phyloP scores from a whole-genome alignment of 331 rosid species.

The Cydonia oblonga region DNA sequence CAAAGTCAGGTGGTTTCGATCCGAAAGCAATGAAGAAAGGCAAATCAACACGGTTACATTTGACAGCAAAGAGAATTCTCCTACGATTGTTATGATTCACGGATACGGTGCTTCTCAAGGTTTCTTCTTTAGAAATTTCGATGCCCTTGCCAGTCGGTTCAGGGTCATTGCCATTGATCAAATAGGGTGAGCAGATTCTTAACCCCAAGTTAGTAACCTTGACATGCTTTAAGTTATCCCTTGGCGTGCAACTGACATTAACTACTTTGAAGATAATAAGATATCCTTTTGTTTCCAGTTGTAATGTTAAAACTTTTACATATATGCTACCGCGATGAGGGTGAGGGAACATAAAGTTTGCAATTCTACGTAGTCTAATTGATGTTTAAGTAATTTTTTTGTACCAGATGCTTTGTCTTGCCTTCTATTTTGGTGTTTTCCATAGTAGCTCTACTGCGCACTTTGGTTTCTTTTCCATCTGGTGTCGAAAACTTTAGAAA shows the following conservation, averaged over 20 bases:
- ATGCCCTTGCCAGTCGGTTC: constrained; percentile 80
- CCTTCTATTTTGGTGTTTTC: not conserved
- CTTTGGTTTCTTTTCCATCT: not conserved
- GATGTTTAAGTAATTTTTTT: not conserved
- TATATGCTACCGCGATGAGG: not conserved
- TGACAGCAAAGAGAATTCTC: constrained; percentile 53
- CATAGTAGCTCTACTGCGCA: not conserved
- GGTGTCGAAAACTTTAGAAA: not conserved
- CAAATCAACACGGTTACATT: constrained; percentile 81
- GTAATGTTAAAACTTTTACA: not conserved
- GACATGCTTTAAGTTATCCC: not conserved
- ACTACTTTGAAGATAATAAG: not conserved
- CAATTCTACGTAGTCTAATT: not conserved
- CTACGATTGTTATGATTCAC: constrained; percentile 85
- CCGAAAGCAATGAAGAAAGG: constrained; percentile 66
- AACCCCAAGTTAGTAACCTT: not conserved
- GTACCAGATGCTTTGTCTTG: not conserved
- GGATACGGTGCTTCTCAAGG: constrained; percentile 82
- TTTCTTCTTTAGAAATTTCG: constrained; percentile 88
- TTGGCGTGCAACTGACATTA: not conserved
- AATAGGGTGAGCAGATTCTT: constrained; percentile 59
- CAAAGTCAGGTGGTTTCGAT: constrained; percentile 73
- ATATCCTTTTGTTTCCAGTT: not conserved
- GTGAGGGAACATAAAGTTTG: not conserved
- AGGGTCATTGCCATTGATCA: constrained; percentile 91